These are phyloP conservation scores for Colletotrichum chrysophilum DNA, from an alignment of 2,329 filamentous ascomycete genomes.

Conservation along the genomic window DNA sequence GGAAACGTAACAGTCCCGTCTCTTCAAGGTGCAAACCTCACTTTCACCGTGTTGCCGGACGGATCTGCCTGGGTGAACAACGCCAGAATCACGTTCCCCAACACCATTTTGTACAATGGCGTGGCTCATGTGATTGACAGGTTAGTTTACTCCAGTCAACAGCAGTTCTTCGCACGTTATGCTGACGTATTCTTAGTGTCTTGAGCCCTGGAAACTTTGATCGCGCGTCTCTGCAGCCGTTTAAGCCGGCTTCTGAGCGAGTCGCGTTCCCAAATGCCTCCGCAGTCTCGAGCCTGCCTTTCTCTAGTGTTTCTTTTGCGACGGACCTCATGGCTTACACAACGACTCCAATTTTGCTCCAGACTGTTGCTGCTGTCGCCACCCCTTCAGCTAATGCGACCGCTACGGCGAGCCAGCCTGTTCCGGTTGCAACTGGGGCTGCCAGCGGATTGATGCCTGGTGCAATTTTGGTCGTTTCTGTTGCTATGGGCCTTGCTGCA, in stretches of 20 bases:
- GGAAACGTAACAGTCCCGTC: conserved; percentile 30
- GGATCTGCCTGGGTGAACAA: conserved; percentile 34
- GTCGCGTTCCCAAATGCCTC: conserved; percentile 30
- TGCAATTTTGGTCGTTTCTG: background rate
- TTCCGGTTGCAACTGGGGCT: background rate
- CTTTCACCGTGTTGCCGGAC: conserved; percentile 33
- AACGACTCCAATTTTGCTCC: conserved; percentile 28
- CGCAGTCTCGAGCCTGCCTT: conserved; percentile 29
- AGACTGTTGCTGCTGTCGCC: conserved; percentile 29
- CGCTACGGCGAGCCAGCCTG: background rate
- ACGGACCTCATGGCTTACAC: conserved; percentile 29
- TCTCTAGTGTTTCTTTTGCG: conserved; percentile 27
- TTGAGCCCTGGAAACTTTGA: conserved; percentile 31
- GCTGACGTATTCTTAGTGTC: conserved; percentile 18
- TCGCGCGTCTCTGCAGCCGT: conserved; percentile 25
- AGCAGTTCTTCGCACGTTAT: background rate
- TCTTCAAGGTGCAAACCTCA: conserved; percentile 27
- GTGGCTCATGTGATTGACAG: conserved; percentile 36
- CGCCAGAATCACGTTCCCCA: conserved; percentile 34
- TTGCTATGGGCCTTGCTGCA: background rate
- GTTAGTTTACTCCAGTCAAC: conserved; percentile 9
- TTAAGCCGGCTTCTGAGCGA: conserved; percentile 26
- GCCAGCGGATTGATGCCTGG: background rate
- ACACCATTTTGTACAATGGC: conserved; percentile 35
- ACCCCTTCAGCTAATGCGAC: background rate